These are phyloP conservation scores for Pythium folliculosum DNA, from an alignment of 352 stramenopile species.

Conservation along the genomic window DNA sequence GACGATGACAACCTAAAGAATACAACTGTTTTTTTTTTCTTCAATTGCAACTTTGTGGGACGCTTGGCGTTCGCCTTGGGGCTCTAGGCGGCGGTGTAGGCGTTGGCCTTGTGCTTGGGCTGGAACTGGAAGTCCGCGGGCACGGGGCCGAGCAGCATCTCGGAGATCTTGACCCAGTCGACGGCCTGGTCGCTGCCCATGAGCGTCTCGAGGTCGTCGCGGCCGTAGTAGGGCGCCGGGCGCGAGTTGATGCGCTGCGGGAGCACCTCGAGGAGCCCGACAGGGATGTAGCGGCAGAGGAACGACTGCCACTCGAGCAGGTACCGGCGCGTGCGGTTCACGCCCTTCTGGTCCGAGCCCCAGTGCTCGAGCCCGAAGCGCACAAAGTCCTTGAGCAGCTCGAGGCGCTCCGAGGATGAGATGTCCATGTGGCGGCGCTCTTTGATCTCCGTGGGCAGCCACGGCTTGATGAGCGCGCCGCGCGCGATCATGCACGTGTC, in stretches of 20 bases:
- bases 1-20: background rate
- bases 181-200: slow-evolving; percentile 94
- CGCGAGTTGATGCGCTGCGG: slow-evolving; percentile 98
- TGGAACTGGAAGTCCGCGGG: slow-evolving; percentile 93
- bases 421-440: slow-evolving; percentile 97
- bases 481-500: slow-evolving; percentile 90
- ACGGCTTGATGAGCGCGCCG: slow-evolving; percentile 98
- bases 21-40: slow-evolving; percentile 4
- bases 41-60: background rate
- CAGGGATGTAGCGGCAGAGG: slow-evolving; percentile 97
- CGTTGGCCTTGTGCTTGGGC: slow-evolving; percentile 98
- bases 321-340: slow-evolving; percentile 98
- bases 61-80: no score
- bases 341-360: slow-evolving; percentile 97
- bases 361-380: slow-evolving; percentile 99
- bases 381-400: slow-evolving; percentile 97
- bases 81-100: slow-evolving; percentile 67
- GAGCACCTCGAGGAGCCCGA: slow-evolving; percentile 94
- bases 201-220: slow-evolving; percentile 97
- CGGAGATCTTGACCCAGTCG: slow-evolving; percentile 99
- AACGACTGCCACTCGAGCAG: slow-evolving; percentile 99
- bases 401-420: slow-evolving; percentile 94
- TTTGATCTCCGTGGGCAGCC: slow-evolving; percentile 99
- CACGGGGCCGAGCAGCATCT: slow-evolving; percentile 97
- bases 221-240: slow-evolving; percentile 90